A percentile compares a stretch with the other conserved stretches of the same genome.
phyloP scores from a whole-genome alignment of 768 basidiomycete genomes.

The Suillus cothurnatus region DNA sequence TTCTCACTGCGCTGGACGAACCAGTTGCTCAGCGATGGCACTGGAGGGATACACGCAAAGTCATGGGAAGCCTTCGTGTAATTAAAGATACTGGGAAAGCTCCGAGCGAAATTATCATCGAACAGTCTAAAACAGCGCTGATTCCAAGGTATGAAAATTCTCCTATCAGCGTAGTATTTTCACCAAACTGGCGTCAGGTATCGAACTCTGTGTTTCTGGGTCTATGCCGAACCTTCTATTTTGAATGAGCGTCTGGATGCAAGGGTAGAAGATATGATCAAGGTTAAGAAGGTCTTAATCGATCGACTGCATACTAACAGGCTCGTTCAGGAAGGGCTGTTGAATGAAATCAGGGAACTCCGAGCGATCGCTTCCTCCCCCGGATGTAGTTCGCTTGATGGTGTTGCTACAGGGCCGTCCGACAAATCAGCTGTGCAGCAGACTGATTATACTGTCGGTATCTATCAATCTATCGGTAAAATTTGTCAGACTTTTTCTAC shows the following conservation, averaged over 20 bases:
- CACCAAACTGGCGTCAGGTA: slow-evolving; percentile 54
- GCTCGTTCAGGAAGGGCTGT: slow-evolving; percentile 63
- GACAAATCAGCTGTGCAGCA: slow-evolving; percentile 14
- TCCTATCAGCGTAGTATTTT: neutral
- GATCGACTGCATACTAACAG: slow-evolving; percentile 5
- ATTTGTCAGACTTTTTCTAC: slow-evolving; percentile 3
- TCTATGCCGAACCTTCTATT: slow-evolving; percentile 69
- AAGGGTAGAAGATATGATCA: slow-evolving; percentile 89
- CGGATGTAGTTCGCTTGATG: neutral
- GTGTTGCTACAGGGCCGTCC: neutral
- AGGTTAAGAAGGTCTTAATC: slow-evolving; percentile 44
- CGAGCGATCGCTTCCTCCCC: slow-evolving; percentile 26
- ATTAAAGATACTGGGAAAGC: slow-evolving; percentile 68
- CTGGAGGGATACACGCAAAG: slow-evolving; percentile 93
- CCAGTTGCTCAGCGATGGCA: slow-evolving; percentile 85
- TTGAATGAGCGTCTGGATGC: slow-evolving; percentile 71
- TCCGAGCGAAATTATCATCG: slow-evolving; percentile 67
- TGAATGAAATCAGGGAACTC: slow-evolving; percentile 74
- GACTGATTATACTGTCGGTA: slow-evolving; percentile 75
- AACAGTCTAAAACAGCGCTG: slow-evolving; percentile 51
- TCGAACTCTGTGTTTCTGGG: slow-evolving; percentile 87
- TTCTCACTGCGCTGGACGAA: slow-evolving; percentile 73
- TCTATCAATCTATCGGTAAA: slow-evolving; percentile 93
- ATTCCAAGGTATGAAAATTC: slow-evolving; percentile 54
- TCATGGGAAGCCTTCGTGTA: slow-evolving; percentile 75